These are phyloP conservation scores for Wallacemonas sp. DNA, from an alignment of 208 protist genomes.

Conservation along the genomic window DNA sequence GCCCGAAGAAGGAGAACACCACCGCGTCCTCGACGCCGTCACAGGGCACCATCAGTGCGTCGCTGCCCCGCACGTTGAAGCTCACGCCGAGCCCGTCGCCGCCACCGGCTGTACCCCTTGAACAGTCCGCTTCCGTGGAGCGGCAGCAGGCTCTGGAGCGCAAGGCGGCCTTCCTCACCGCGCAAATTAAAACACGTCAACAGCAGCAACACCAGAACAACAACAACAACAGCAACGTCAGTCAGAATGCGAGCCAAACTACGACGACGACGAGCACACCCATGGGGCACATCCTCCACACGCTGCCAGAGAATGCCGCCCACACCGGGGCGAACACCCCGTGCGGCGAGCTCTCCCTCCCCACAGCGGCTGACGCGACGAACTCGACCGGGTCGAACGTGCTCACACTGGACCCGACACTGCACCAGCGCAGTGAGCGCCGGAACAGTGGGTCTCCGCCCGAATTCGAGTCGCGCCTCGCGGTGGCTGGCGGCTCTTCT, in stretches of 20 bases:
- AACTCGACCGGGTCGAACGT: neutral
- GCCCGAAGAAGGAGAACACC: neutral
- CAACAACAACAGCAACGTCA: too few species aligned
- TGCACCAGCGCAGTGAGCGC: neutral
- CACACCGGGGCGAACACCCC: neutral
- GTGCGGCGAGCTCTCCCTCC: neutral
- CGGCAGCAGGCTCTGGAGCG: slow-evolving; percentile 6
- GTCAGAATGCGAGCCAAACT: too few species aligned
- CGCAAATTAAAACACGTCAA: slow-evolving; percentile 8
- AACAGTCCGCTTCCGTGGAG: neutral
- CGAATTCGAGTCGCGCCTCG: too few species aligned
- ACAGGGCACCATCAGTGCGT: neutral
- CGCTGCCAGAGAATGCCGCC: neutral
- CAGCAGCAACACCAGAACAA: neutral
- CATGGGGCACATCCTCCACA: neutral
- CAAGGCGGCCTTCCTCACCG: slow-evolving; percentile 8
- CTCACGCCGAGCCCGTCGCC: slow-evolving; percentile 20
- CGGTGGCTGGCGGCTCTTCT: too few species aligned
- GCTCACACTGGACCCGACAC: slow-evolving; percentile 10
- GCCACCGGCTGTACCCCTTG: neutral
- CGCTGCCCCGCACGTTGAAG: slow-evolving; percentile 4
- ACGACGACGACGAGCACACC: neutral
- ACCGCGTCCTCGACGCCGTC: neutral
- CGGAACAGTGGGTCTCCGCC: neutral
- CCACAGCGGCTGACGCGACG: neutral